Evolutionary conservation across 768 basidiomycete species (phyloP), one percentile per base, ranked within the genome.

Genomic region (Termitomyces sp.): DNA sequence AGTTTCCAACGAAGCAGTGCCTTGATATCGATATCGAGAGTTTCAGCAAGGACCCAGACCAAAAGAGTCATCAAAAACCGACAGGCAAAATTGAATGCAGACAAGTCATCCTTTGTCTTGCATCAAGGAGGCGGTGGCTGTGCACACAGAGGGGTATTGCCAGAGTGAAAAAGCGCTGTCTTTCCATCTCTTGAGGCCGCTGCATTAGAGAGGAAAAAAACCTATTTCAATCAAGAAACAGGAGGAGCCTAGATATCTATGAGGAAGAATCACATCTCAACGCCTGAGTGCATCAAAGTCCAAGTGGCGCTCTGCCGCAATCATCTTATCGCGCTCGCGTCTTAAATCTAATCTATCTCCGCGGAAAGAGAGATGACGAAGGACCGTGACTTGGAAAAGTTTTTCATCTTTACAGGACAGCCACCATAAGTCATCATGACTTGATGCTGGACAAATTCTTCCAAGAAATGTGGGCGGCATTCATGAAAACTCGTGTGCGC

Each of bases 311-410:
- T 13, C 18, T 0, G 8, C 18, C 3, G 8, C n/a, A 10, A n/a
- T 32, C 6, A 48, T 48, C 30, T 48, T 51, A 36, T 51, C 49
- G 16, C 16, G 16, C 16, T 43, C 13, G 2, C 7, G 13, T 13
- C 24, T 10, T 24, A 30, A 24, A 57, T 57, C 56, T 51, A 51
- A 57, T 57, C 56, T 52, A 52, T 51, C 43, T 50, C 56, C 49
- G 56, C 49, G 56, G 51, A 7, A 14, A 28, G 12, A 20, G 6
- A 7, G 38, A 40, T n/a, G 18, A 40, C 7, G 38, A n/a, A 40
- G 4, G 35, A 18, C 3, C 14, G 18, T n/a, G 9, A 18, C 49
- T 40, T 24, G 3, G 6, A 26, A 57, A 51, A 18, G 24, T 51
- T 57, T 57, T 30, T 13, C 10, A 40, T 22, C 30, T 32, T 12